Evolutionary conservation across 257 asterid genomes (phyloP).

Genomic region (Scutellaria barbata): DNA sequence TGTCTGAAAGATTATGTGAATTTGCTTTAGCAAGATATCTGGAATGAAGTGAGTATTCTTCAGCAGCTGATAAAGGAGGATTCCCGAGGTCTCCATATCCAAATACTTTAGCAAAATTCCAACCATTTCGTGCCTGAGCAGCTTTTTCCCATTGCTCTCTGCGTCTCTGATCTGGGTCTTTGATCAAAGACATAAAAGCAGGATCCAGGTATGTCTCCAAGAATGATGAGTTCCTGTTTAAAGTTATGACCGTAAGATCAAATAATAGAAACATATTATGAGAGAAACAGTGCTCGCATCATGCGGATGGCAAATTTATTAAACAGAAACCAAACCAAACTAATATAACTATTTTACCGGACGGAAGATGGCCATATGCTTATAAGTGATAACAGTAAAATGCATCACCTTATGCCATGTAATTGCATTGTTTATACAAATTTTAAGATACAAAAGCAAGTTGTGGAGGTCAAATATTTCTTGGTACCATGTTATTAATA

Average conservation of each 20-base stretch:
- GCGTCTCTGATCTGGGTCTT: conserved; percentile 88
- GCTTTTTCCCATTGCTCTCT: conserved; percentile 92
- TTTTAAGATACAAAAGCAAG: no score
- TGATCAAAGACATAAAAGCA: conserved; percentile 89
- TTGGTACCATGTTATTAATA: not conserved
- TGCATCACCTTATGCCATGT: not conserved
- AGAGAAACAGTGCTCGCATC: conserved; percentile 15
- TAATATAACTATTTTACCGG: conserved; percentile 14
- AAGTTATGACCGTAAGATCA: conserved; percentile 27
- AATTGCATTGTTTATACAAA: not conserved
- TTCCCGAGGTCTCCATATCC: conserved; percentile 95
- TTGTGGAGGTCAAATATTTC: no score
- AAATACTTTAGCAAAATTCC: conserved; percentile 69
- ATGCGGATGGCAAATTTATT: conserved; percentile 20
- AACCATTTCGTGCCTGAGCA: conserved; percentile 76
- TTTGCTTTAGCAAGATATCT: conserved; percentile 95
- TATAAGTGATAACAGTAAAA: not conserved
- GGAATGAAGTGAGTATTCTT: conserved; percentile 94
- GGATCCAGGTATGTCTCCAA: conserved; percentile 91
- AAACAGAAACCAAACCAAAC: conserved; percentile 5
- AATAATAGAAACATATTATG: not conserved
- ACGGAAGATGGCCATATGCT: conserved; percentile 13
- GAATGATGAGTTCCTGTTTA: conserved; percentile 67
- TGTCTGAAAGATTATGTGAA: conserved; percentile 83
- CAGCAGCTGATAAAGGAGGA: conserved; percentile 86